Evolutionary conservation across 495 filamentous ascomycete species (phyloP), one percentile per base, ranked within the genome.

Genomic region (Polyplosphaeria fusca): DNA sequence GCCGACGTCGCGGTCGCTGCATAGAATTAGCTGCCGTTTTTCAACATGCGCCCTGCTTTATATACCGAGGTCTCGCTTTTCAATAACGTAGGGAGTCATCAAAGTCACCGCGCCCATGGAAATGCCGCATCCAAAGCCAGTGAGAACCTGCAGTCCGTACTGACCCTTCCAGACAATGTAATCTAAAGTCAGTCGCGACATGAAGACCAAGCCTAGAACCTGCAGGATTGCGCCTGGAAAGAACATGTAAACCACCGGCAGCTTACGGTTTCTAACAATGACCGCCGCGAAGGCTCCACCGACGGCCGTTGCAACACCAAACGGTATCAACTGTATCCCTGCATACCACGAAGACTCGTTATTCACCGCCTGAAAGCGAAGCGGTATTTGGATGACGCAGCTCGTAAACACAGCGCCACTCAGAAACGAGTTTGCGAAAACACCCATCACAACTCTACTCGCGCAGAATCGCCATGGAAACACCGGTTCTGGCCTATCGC

Each of bases 391-490:
- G 16, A 58, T 52, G 4, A 58, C 39, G 19, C 25, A 39, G 9
- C n/a, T 48, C 3, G 26, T 52, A 24, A 44, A 58, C 9, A 48
- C 14, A 14, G 45, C 40, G 2, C 55, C 55, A 32, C n/a, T 16
- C 4, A 58, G 39, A 26, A 58, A 58, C 5, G 53, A 4, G 19
- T 54, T 54, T 45, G 22, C 39, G 9, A 55, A 32, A 5, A 55
- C 11, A 1, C 57, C 57, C 28, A 60, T 38, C 25, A 32, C 24
- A 4, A 40, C 43, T 16, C 57, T 20, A 35, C 47, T 60, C 18
- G 27, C 35, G n/a, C 40, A 35, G 23, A 60, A 60, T n/a, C 57
- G 41, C 57, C 57, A 60, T 4, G 57, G 57, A 39, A 60, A 60
- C 13, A 60, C 44, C 9, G 50, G 41, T 24, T 60, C 57, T 16